A percentile compares a stretch with the other conserved stretches of the same genome.
These are phyloP conservation scores for Vinca major DNA, from an alignment of 305 asterid genomes.

Conservation along the genomic window DNA sequence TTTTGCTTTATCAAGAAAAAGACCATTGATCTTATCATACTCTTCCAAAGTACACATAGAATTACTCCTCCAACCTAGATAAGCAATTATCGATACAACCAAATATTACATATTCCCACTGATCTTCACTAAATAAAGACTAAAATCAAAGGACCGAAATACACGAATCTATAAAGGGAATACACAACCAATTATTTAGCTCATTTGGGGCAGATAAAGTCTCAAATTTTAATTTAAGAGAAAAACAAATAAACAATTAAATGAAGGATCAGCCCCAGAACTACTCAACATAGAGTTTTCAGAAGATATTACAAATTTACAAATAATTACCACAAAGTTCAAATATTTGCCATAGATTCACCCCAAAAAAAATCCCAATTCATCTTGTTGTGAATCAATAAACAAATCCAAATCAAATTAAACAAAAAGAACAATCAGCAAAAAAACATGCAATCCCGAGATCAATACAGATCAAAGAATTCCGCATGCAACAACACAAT, in stretches of 20 bases:
- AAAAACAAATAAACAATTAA: background rate
- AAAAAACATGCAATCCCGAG: background rate
- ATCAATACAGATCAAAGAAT: slow-evolving; percentile 6
- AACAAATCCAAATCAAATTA: background rate
- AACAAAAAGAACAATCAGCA: background rate
- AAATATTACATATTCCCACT: background rate
- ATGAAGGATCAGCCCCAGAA: no score
- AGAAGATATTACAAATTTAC: no score
- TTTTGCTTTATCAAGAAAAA: background rate
- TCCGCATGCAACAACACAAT: background rate
- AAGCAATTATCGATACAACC: background rate
- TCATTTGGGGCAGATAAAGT: background rate
- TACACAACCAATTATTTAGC: background rate
- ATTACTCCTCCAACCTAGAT: background rate
- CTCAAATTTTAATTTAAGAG: background rate
- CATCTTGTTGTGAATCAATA: background rate
- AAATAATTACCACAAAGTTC: no score
- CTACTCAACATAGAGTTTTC: no score
- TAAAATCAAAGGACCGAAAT: no score
- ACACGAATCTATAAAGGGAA: slow-evolving; percentile 4
- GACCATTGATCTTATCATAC: no score
- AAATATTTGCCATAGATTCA: no score
- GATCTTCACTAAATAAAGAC: no score
- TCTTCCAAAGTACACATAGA: background rate
- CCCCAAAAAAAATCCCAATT: background rate